These are phyloP conservation scores for Trametes cubensis DNA, from an alignment of 768 basidiomycete genomes.

Conservation along the genomic window DNA sequence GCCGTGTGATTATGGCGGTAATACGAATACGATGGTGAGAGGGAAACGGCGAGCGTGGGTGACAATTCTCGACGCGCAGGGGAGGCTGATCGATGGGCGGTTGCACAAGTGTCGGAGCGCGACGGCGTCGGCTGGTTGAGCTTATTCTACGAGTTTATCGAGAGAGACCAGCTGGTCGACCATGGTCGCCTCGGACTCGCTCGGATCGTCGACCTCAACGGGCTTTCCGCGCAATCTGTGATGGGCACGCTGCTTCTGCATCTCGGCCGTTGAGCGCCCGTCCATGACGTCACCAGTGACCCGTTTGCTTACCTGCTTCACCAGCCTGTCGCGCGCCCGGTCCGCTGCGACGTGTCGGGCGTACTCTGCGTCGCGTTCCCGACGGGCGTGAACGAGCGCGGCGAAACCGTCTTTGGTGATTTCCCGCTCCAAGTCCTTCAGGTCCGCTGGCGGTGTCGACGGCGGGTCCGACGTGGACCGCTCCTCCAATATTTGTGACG, in stretches of 20 bases:
- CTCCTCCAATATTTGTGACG: slow-evolving; percentile 10
- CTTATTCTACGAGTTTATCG: background rate
- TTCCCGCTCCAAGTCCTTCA: slow-evolving; percentile 4
- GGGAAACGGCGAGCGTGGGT: too few species aligned
- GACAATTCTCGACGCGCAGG: too few species aligned
- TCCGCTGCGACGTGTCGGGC: slow-evolving; percentile 23
- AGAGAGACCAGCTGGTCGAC: slow-evolving; percentile 10
- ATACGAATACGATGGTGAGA: slow-evolving; percentile 6
- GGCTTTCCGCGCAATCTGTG: slow-evolving; percentile 13
- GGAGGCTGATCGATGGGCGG: background rate
- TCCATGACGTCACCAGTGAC: slow-evolving; percentile 11
- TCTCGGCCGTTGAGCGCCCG: background rate
- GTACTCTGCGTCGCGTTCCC: slow-evolving; percentile 28
- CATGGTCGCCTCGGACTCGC: slow-evolving; percentile 24
- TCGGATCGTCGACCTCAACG: slow-evolving; percentile 7
- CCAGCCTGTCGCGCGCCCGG: slow-evolving; percentile 17
- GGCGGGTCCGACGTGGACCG: slow-evolving; percentile 5
- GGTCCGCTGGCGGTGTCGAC: too few species aligned
- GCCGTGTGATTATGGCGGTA: background rate
- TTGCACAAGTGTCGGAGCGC: background rate
- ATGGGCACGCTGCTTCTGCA: slow-evolving; percentile 16
- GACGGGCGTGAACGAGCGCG: slow-evolving; percentile 25
- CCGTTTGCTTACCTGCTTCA: slow-evolving; percentile 20
- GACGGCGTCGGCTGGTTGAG: background rate
- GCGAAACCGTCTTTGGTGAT: slow-evolving; percentile 19